Conservation (phyloP, 306 rosid genomes). For the Inga leiocalycina region DNA sequence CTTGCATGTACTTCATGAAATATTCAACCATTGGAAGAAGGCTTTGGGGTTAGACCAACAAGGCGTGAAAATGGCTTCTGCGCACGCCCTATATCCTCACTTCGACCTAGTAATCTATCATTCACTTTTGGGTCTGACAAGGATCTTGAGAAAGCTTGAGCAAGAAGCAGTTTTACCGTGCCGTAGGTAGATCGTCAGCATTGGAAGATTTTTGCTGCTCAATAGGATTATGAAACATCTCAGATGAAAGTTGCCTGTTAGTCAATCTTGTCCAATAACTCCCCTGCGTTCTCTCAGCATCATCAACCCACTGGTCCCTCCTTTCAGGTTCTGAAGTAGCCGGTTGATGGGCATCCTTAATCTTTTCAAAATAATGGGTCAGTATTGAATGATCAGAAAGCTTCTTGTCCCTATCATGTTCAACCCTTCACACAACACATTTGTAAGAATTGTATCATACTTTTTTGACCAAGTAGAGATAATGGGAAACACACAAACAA, state of each 20-base stretch:
- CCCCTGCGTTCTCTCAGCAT: conserved; percentile 63
- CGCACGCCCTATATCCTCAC: conserved; percentile 52
- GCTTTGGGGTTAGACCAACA: conserved; percentile 73
- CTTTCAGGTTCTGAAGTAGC: conserved; percentile 61
- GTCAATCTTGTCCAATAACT: conserved; percentile 61
- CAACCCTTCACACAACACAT: conserved; percentile 56
- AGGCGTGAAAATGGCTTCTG: conserved; percentile 88
- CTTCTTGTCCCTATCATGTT: conserved; percentile 61
- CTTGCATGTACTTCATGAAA: conserved; percentile 16
- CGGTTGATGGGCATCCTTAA: conserved; percentile 55
- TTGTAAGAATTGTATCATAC: conserved; percentile 22
- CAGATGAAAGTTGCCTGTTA: conserved; percentile 73
- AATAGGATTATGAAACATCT: conserved; percentile 88
- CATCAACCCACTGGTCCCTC: conserved; percentile 68
- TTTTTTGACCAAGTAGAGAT: neutral
- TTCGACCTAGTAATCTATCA: conserved; percentile 54
- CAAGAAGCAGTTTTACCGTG: conserved; percentile 84
- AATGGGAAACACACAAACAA: conserved; percentile 14
- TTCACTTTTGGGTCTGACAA: conserved; percentile 66
- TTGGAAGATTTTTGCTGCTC: conserved; percentile 64
- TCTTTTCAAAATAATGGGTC: conserved; percentile 37
- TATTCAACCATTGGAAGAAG: conserved; percentile 76
- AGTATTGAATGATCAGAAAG: conserved; percentile 51
- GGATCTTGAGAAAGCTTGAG: conserved; percentile 86
- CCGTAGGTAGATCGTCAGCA: conserved; percentile 40